A percentile compares a stretch with the other conserved stretches of the same genome.
Evolutionary conservation across 352 stramenopile genomes (phyloP).

Genomic region (Pythium sp.): DNA sequence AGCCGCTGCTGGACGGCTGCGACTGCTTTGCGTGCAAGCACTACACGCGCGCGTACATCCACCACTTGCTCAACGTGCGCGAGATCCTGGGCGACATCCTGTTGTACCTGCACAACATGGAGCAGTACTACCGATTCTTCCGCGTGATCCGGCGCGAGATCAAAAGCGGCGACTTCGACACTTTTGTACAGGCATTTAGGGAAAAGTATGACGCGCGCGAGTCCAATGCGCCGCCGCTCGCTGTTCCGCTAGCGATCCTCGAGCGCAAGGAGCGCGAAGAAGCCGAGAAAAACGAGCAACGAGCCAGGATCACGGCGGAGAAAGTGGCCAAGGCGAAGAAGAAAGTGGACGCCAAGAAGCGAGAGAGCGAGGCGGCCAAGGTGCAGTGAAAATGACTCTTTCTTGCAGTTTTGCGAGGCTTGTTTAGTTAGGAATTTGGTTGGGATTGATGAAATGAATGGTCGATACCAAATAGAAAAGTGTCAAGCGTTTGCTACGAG

Average conservation of each 20-base stretch:
- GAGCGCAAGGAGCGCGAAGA: constrained; percentile 58
- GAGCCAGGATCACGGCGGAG: constrained; percentile 23
- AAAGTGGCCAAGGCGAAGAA: constrained; percentile 22
- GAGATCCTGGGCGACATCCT: constrained; percentile 92
- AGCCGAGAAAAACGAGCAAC: constrained; percentile 33
- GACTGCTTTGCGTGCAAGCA: constrained; percentile 73
- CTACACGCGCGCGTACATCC: constrained; percentile 87
- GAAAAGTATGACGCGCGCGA: constrained; percentile 42
- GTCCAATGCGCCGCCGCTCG: constrained; percentile 41
- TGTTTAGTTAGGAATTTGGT: background rate
- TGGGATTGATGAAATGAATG: background rate
- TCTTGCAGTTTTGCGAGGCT: background rate
- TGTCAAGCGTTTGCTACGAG: background rate
- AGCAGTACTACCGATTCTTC: constrained; percentile 79
- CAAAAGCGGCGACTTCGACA: constrained; percentile 34
- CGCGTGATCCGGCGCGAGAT: constrained; percentile 51
- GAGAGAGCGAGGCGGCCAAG: background rate
- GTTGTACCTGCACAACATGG: constrained; percentile 86
- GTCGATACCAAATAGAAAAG: constrained; percentile 6
- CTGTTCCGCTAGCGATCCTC: constrained; percentile 47
- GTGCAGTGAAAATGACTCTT: background rate
- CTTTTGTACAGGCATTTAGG: constrained; percentile 41
- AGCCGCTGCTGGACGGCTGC: constrained; percentile 56
- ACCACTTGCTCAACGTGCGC: constrained; percentile 91
- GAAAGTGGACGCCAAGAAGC: background rate